phyloP scores from a whole-genome alignment of 2,329 filamentous ascomycete species.

The Ophiostoma sp. region DNA sequence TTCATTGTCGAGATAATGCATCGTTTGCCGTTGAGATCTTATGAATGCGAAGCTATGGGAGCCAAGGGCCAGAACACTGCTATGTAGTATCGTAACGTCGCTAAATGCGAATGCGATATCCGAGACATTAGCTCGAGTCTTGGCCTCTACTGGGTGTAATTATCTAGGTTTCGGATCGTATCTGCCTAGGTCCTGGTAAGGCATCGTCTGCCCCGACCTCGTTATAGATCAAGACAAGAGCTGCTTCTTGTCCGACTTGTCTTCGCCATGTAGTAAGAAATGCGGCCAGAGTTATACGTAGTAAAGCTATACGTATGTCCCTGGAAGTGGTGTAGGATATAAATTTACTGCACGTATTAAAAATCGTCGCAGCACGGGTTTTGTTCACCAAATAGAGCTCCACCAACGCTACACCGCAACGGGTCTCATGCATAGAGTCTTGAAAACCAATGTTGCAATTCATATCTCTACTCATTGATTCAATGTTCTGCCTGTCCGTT shows the following conservation, averaged over 20 bases:
- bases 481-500: neutral
- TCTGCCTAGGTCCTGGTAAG: neutral
- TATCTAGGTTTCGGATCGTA: neutral
- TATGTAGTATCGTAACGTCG: neutral
- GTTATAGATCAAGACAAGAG: neutral
- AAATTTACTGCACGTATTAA: too few relatives aligned
- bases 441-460: neutral
- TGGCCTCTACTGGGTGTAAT: neutral
- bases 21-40: neutral
- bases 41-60: neutral
- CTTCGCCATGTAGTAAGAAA: too few relatives aligned
- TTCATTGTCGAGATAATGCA: neutral
- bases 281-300: too few relatives aligned
- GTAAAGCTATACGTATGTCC: neutral
- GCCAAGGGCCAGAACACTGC: neutral
- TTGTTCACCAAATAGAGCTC: neutral
- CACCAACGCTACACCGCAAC: constrained; percentile 6
- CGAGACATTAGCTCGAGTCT: neutral
- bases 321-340: neutral
- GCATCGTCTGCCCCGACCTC: neutral
- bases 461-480: neutral
- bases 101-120: neutral
- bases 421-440: neutral
- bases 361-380: neutral
- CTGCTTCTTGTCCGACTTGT: too few relatives aligned